Evolutionary conservation across 1,284 basidiomycete species (phyloP).

Genomic region (Cutaneotrichosporon cyanovorans): DNA sequence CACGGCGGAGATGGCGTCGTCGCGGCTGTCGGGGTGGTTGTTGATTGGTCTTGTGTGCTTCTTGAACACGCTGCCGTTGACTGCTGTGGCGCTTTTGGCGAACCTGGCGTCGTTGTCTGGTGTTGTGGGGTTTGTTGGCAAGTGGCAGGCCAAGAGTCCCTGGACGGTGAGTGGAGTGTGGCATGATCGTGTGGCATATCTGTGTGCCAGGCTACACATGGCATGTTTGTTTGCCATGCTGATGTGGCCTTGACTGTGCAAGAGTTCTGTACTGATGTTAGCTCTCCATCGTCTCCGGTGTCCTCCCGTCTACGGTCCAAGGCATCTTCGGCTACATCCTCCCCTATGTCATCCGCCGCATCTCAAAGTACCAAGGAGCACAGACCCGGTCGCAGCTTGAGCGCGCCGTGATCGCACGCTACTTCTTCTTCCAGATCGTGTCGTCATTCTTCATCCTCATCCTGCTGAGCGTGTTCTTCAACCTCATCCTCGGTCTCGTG

Average conservation of each 20-base stretch:
- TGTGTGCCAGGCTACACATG: too few relatives aligned
- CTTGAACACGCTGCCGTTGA: constrained; percentile 76
- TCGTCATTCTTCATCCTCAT: constrained; percentile 73
- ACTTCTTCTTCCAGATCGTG: constrained; percentile 85
- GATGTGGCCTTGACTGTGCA: too few relatives aligned
- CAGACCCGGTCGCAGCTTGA: constrained; percentile 67
- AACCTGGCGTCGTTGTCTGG: constrained; percentile 52
- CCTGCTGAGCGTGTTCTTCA: constrained; percentile 77
- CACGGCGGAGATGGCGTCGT: constrained; percentile 58
- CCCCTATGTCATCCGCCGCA: constrained; percentile 76
- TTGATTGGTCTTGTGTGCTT: constrained; percentile 70
- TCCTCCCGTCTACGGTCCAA: constrained; percentile 77
- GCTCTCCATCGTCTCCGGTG: constrained; percentile 75
- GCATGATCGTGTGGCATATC: too few relatives aligned
- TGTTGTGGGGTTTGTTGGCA: background rate
- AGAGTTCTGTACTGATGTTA: constrained; percentile 31
- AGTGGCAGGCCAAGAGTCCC: constrained; percentile 18
- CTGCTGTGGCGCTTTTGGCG: constrained; percentile 67
- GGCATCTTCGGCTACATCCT: constrained; percentile 81
- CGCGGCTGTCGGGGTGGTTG: constrained; percentile 65
- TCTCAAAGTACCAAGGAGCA: constrained; percentile 66
- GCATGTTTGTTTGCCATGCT: too few relatives aligned
- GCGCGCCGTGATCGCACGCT: constrained; percentile 78
- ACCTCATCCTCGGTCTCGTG: constrained; percentile 62
- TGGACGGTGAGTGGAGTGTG: constrained; percentile 34